Base-by-base conservation (phyloP, 306 rosid genomes). In the Castanopsis chinensis region DNA sequence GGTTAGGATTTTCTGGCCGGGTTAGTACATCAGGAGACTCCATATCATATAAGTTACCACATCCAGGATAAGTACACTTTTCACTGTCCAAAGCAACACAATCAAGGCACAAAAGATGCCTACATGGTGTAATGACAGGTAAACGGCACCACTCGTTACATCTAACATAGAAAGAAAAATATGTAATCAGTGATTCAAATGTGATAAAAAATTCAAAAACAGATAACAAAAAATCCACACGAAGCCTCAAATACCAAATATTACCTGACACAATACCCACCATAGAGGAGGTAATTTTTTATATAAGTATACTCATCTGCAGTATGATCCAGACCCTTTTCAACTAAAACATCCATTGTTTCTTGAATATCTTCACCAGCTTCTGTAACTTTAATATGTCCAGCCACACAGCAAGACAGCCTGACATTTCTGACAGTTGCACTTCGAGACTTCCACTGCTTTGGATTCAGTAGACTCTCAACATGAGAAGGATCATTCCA, bases 281-380 rank as follows among this genome's bases (percentile, higher is more conserved):
- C 99, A 77, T 41, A 89, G 74, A 86, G 78, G 33, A 95, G 97
- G 84, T 78, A 89, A 71, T 86, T 85, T 90, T 86, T 89, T 79
- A 95, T 86, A 57, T 87, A 81, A 77, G 84, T 81, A 80, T 91
- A 91, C 86, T 95, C 99, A 68, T 89, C 96, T 2, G 97, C 88
- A 75, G 69, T 69, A 60, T 89, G 86, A 85, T 87, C 97, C 64
- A 95, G 77, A 77, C 94, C 99, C 64, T 80, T 83, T 77, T 88
- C 87, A 81, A 86, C 94, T 79, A 95, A 83, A 82, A 87, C 76
- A 87, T 91, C 99, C 99, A 95, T 92, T 17, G 99, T 91, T 87
- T 95, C 99, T 85, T 93, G 97, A 87, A 95, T 93, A 91, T 95
- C 99, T 89, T 92, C 87, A 60, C 98, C 99, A 68, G 98, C 94